Evolutionary conservation across 2,329 filamentous ascomycete genomes (phyloP).

Genomic region (Lasiodiplodia gonubiensis): DNA sequence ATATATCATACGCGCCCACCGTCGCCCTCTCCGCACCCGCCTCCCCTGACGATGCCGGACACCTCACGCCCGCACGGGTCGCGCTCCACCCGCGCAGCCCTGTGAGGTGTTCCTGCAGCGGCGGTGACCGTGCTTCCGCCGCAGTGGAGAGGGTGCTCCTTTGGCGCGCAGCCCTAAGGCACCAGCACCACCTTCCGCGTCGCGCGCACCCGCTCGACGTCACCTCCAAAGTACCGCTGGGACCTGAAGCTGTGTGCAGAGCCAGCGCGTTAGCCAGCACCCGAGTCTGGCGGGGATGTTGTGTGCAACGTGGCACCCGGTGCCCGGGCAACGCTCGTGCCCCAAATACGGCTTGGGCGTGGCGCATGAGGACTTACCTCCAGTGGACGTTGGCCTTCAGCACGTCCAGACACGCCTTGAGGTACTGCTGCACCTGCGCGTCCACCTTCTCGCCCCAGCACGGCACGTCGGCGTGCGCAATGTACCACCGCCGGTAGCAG

Average conservation of each 20-base stretch:
- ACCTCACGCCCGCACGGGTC: conserved; percentile 20
- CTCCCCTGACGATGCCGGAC: conserved; percentile 14
- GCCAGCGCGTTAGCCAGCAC: conserved; percentile 6
- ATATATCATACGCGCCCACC: conserved; percentile 22
- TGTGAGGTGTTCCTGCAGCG: conserved; percentile 24
- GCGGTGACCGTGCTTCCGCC: conserved; percentile 10
- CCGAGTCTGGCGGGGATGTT: not conserved
- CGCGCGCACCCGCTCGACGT: conserved; percentile 28
- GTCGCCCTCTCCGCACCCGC: conserved; percentile 11
- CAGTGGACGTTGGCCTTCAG: conserved; percentile 28
- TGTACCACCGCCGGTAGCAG: conserved; percentile 29
- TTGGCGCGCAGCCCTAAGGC: conserved; percentile 2
- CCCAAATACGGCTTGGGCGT: conserved; percentile 18
- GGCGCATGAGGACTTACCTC: conserved; percentile 26
- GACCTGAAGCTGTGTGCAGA: conserved; percentile 24
- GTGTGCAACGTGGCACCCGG: conserved; percentile 27
- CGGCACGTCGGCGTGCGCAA: conserved; percentile 27
- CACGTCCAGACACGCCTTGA: conserved; percentile 26
- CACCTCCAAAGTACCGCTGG: conserved; percentile 27
- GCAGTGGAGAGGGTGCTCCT: not conserved
- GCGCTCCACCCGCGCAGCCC: conserved; percentile 9
- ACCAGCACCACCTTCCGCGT: conserved; percentile 25
- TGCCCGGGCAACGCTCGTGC: conserved; percentile 28
- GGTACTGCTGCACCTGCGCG: conserved; percentile 28
- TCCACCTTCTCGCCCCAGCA: conserved; percentile 28